Evolutionary conservation across 768 basidiomycete genomes (phyloP).

Genomic region (Fibroporia radiculosa): DNA sequence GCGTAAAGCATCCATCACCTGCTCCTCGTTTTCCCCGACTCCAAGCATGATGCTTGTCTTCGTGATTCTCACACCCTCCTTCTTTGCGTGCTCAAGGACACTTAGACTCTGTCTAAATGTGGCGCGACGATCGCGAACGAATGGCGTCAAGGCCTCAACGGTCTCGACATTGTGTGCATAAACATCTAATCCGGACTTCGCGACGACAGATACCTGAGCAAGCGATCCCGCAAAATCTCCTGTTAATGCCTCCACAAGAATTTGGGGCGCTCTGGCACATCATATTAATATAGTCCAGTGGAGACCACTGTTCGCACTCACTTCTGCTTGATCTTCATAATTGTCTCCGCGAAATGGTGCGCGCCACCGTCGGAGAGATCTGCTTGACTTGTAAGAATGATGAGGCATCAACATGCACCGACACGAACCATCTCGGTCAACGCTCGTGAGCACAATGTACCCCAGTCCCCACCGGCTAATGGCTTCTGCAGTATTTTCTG

Average conservation of each 20-base stretch:
- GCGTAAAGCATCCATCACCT: conserved; percentile 74
- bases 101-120: conserved; percentile 79
- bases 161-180: conserved; percentile 99
- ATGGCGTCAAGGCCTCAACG: conserved; percentile 88
- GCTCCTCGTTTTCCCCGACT: conserved; percentile 82
- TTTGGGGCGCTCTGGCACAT: conserved; percentile 73
- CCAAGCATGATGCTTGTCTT: conserved; percentile 99
- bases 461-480: conserved; percentile 97
- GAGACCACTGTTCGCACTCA: conserved; percentile 23
- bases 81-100: conserved; percentile 79
- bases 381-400: conserved; percentile 23
- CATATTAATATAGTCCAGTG: not conserved
- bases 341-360: conserved; percentile 92
- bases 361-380: conserved; percentile 91
- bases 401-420: not conserved
- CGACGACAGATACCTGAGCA: conserved; percentile 72
- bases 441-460: conserved; percentile 94
- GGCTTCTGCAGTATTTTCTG: conserved; percentile 97
- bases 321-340: conserved; percentile 94
- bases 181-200: conserved; percentile 91
- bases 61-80: conserved; percentile 77
- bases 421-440: conserved; percentile 86
- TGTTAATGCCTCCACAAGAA: conserved; percentile 93
- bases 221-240: conserved; percentile 86
- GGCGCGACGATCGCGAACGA: conserved; percentile 90